Conservation (phyloP, 2,329 filamentous ascomycete genomes). For the Apiospora arundinis region DNA sequence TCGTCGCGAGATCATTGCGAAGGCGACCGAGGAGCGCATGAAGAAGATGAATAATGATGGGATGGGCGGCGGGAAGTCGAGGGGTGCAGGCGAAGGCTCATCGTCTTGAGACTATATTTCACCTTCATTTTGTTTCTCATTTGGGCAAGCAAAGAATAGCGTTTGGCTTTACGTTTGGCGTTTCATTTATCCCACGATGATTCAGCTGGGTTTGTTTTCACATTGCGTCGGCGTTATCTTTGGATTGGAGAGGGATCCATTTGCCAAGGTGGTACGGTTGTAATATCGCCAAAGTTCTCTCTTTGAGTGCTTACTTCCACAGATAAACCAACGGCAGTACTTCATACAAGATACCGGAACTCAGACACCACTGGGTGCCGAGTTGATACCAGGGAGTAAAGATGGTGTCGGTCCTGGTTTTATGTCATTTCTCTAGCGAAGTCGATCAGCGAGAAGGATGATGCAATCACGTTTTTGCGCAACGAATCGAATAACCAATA, state of each 20-base stretch:
- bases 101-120: not conserved
- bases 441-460: not conserved
- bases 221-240: slow-evolving; percentile 6
- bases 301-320: no score
- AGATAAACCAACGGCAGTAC: not conserved
- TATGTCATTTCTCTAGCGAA: not conserved
- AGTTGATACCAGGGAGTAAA: not conserved
- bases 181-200: not conserved
- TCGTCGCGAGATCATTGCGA: slow-evolving; percentile 76
- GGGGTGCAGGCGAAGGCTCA: not conserved
- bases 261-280: no score
- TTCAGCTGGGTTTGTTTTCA: not conserved
- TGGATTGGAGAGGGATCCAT: not conserved
- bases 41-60: slow-evolving; percentile 48
- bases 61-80: slow-evolving; percentile 29
- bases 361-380: not conserved
- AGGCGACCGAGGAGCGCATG: slow-evolving; percentile 72
- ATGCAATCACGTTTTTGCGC: not conserved
- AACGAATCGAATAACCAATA: not conserved
- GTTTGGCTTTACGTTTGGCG: not conserved
- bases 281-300: no score
- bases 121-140: not conserved
- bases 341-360: not conserved
- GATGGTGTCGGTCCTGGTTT: not conserved
- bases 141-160: not conserved